These are phyloP conservation scores for Polytrichum formosum DNA, from an alignment of 225 moss, liverwort and hornwort genomes.

Conservation along the genomic window DNA sequence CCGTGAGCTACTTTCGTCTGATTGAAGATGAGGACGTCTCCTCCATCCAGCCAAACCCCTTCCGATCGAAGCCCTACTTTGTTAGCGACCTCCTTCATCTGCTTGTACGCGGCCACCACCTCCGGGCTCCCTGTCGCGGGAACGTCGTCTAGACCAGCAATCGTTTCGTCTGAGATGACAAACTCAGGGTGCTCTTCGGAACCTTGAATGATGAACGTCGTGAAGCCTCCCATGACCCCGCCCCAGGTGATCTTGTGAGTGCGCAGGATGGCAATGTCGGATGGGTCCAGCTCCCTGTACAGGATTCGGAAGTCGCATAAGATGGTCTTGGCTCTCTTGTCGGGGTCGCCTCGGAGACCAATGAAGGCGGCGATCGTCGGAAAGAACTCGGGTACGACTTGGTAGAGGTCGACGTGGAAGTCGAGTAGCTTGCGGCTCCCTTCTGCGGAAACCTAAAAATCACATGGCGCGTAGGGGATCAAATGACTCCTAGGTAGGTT, in stretches of 20 bases:
- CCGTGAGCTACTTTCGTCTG: constrained; percentile 24
- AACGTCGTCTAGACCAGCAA: not conserved
- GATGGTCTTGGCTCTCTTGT: constrained; percentile 28
- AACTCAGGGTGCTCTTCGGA: constrained; percentile 22
- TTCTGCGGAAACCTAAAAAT: constrained; percentile 19
- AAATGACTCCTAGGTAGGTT: too few species aligned
- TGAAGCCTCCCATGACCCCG: not conserved
- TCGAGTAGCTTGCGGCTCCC: constrained; percentile 30
- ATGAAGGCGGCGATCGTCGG: constrained; percentile 18
- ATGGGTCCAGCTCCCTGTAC: constrained; percentile 12
- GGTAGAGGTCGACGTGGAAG: constrained; percentile 34
- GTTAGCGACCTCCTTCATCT: constrained; percentile 12
- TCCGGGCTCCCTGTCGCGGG: constrained; percentile 22
- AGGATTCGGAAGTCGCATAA: constrained; percentile 21
- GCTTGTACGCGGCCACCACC: constrained; percentile 29
- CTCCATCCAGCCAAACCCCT: constrained; percentile 37
- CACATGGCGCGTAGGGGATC: too few species aligned
- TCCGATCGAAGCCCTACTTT: not conserved
- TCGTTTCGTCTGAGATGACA: constrained; percentile 22
- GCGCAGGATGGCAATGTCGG: constrained; percentile 26
- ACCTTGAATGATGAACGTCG: constrained; percentile 24
- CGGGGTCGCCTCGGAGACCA: constrained; percentile 21
- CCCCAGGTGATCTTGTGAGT: constrained; percentile 29
- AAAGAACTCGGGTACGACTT: constrained; percentile 11
- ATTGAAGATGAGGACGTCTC: constrained; percentile 32